Base-by-base conservation (phyloP, 345 rosid genomes). In the Trapa incisa region DNA sequence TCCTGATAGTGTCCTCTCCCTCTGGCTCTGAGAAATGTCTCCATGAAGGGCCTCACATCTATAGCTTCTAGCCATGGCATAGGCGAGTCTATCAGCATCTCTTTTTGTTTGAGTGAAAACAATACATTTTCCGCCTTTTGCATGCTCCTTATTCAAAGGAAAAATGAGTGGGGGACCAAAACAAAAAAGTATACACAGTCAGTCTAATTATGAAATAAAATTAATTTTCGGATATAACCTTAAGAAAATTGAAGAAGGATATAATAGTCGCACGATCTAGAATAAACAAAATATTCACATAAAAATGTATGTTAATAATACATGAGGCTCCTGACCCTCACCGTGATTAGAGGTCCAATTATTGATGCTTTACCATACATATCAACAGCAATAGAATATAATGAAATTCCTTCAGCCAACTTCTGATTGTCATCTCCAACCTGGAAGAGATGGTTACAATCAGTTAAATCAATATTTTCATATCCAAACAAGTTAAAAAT, bases 21-120 rank as follows among this genome's bases (percentile, higher is more conserved):
- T 83, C 76, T 85, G 88, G 74, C 70, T 75, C 64, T 95, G 99
- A 3, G 97, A 86, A 69, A 95, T 95, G 69, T 95, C 99, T 58
- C 99, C 97, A 71, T 95, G 99, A 73, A 95, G 81, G 70, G 99
- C 90, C 79, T 91, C 96, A 36, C 99, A 95, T 73, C 61, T 85
- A 66, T 65, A 79, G 69, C 67, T 87, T 74, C 78, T 81, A 14
- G 84, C 83, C 92, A 95, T 78, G 33, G 89, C 90, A 87, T 80
- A 71, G 11, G 97, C 77, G 73, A 95, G 82, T 36, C 90, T 80
- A 70, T 95, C 99, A 32, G 96, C 97, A 77, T 95, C 99, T 12
- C 97, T 89, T 72, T 95, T 95, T 53, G 99, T 95, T 72, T 95
- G 93, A 12, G 99, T 95, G 56, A 95, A 95, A 68, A 95, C 83